Conservation (phyloP, 306 rosid genomes). For the Spatholobus suberectus region DNA sequence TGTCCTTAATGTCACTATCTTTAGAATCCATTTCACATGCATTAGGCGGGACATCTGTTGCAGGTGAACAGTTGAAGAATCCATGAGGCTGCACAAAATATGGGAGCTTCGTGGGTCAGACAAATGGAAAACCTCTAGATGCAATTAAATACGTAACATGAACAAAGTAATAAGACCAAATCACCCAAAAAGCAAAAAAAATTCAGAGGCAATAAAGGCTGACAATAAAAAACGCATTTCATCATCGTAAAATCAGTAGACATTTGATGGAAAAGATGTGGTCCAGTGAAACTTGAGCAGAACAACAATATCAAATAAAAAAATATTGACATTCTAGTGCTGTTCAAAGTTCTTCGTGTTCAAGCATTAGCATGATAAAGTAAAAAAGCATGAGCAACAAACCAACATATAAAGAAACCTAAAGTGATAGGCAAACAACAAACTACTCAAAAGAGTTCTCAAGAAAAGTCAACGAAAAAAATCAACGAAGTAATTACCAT, state of each 20-base stretch:
- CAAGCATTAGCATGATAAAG: not conserved
- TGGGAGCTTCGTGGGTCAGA: slow-evolving; percentile 43
- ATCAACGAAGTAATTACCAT: slow-evolving; percentile 51
- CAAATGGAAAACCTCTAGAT: slow-evolving; percentile 12
- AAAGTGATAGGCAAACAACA: not conserved
- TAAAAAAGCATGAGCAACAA: not conserved
- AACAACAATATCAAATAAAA: slow-evolving; percentile 14
- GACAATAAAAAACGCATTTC: not conserved
- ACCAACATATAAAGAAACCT: not conserved
- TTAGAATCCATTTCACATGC: slow-evolving; percentile 70
- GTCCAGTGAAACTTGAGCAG: not conserved
- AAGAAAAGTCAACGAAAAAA: not conserved
- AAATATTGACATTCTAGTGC: not conserved
- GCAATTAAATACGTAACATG: not conserved
- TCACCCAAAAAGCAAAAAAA: not conserved
- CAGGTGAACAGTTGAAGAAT: slow-evolving; percentile 93
- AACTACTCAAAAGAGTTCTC: not conserved
- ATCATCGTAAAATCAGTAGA: not conserved
- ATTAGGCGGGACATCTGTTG: slow-evolving; percentile 76
- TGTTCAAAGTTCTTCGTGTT: not conserved
- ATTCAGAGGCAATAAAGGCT: not conserved
- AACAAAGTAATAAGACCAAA: not conserved
- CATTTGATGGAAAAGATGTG: not conserved
- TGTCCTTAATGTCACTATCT: slow-evolving; percentile 57
- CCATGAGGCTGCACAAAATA: slow-evolving; percentile 87